Percentiles rank a stretch among this genome's conserved stretches.
Evolutionary conservation across 2,329 filamentous ascomycete species (phyloP).

Genomic region (Dothideomycetes sp.): DNA sequence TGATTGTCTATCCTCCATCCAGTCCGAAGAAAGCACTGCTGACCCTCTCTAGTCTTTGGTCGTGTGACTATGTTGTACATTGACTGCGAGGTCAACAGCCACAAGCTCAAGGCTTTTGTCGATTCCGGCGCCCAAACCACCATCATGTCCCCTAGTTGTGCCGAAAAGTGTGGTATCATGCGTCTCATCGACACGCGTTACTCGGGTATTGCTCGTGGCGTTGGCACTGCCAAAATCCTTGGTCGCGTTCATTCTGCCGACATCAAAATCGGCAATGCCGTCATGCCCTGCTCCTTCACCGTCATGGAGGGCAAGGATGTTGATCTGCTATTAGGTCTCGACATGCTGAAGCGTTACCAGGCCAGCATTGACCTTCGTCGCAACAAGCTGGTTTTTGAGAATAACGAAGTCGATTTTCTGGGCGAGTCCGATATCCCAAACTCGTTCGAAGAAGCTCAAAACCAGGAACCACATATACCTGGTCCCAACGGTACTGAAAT

Average conservation of each 20-base stretch:
- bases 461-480: constrained; percentile 69
- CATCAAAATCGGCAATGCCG: constrained; percentile 82
- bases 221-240: constrained; percentile 88
- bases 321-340: constrained; percentile 81
- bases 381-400: constrained; percentile 80
- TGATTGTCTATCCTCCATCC: not conserved
- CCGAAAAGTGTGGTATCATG: constrained; percentile 90
- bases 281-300: constrained; percentile 89
- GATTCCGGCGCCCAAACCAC: constrained; percentile 96
- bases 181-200: constrained; percentile 88
- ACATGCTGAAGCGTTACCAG: constrained; percentile 96
- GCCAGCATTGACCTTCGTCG: constrained; percentile 80
- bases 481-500: constrained; percentile 86
- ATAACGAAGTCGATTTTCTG: constrained; percentile 79
- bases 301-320: constrained; percentile 99
- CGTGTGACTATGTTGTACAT: constrained; percentile 95
- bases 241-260: constrained; percentile 91
- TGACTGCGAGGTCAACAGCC: constrained; percentile 86
- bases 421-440: constrained; percentile 93
- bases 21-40: not conserved
- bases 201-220: constrained; percentile 82
- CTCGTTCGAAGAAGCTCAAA: constrained; percentile 54
- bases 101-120: constrained; percentile 89
- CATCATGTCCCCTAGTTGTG: constrained; percentile 94
- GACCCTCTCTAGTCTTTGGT: constrained; percentile 65